Conservation (phyloP, 352 stramenopile genomes). For the Pythium folliculosum region DNA sequence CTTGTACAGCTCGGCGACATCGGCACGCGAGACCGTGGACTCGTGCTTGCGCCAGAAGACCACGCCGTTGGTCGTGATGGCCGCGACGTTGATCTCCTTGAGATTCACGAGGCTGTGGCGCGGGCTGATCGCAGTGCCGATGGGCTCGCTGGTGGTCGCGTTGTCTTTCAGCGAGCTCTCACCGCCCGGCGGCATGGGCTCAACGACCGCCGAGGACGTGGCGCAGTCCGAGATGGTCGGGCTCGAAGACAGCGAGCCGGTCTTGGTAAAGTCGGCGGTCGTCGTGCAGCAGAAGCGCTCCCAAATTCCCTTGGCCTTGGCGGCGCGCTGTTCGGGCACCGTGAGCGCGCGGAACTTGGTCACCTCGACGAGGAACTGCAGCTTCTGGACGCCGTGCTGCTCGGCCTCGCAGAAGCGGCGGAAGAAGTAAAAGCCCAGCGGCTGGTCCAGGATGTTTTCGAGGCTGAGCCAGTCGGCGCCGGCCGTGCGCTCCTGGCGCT, state of each 20-base stretch:
- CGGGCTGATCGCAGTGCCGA: slow-evolving; percentile 25
- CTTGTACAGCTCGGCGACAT: slow-evolving; percentile 46
- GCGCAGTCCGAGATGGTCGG: slow-evolving; percentile 23
- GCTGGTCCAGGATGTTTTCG: slow-evolving; percentile 74
- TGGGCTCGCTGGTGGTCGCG: not conserved
- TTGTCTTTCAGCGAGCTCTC: not conserved
- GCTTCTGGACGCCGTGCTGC: slow-evolving; percentile 58
- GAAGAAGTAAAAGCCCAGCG: slow-evolving; percentile 84
- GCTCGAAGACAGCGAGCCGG: not conserved
- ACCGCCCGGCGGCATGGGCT: slow-evolving; percentile 12
- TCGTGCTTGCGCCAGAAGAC: slow-evolving; percentile 67
- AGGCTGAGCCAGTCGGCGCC: slow-evolving; percentile 63
- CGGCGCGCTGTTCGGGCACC: slow-evolving; percentile 42
- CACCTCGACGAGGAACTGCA: slow-evolving; percentile 76
- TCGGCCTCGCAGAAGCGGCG: slow-evolving; percentile 72
- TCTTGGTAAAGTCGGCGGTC: slow-evolving; percentile 20
- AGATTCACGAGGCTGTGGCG: slow-evolving; percentile 45
- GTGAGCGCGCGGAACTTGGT: slow-evolving; percentile 64
- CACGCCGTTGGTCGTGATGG: slow-evolving; percentile 60
- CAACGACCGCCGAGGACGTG: slow-evolving; percentile 2
- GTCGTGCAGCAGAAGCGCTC: slow-evolving; percentile 48
- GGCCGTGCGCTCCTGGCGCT: slow-evolving; percentile 51
- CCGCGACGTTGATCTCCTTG: slow-evolving; percentile 60
- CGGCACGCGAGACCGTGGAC: slow-evolving; percentile 35
- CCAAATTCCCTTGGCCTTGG: slow-evolving; percentile 62